phyloP scores from a whole-genome alignment of 2,329 filamentous ascomycete genomes.

The Penicillium frequentans region DNA sequence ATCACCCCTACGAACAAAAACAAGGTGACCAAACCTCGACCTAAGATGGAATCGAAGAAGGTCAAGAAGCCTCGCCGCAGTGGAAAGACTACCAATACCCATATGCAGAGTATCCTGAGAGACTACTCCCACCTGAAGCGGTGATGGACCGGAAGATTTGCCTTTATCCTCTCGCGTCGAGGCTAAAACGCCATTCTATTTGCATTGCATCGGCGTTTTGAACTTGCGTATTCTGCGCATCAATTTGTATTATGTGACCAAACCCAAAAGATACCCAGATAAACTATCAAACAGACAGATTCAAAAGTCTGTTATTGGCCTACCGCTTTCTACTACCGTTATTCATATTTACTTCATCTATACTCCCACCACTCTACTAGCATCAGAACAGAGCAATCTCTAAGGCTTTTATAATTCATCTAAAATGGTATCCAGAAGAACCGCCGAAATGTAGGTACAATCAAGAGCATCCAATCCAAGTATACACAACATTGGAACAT shows the following conservation, averaged over 20 bases:
- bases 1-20: constrained; percentile 84
- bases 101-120: constrained; percentile 80
- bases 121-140: constrained; percentile 61
- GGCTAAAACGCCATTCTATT: constrained; percentile 9
- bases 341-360: not conserved
- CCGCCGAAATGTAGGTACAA: constrained; percentile 3
- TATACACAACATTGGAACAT: constrained; percentile 1
- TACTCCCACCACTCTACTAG: not conserved
- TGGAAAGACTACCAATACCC: constrained; percentile 81
- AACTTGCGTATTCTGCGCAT: not conserved
- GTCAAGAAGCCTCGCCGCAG: constrained; percentile 72
- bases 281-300: constrained; percentile 5
- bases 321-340: not conserved
- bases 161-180: constrained; percentile 10
- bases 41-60: constrained; percentile 64
- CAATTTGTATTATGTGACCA: not conserved
- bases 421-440: constrained; percentile 8
- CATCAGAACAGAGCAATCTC: not conserved
- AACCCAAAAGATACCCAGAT: constrained; percentile 23
- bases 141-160: constrained; percentile 15
- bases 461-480: constrained; percentile 2
- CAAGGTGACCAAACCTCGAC: constrained; percentile 60
- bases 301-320: not conserved
- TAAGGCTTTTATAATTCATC: constrained; percentile 9
- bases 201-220: constrained; percentile 26